Conservation (phyloP, 352 stramenopile species). For the Phytopythium sindhum region DNA sequence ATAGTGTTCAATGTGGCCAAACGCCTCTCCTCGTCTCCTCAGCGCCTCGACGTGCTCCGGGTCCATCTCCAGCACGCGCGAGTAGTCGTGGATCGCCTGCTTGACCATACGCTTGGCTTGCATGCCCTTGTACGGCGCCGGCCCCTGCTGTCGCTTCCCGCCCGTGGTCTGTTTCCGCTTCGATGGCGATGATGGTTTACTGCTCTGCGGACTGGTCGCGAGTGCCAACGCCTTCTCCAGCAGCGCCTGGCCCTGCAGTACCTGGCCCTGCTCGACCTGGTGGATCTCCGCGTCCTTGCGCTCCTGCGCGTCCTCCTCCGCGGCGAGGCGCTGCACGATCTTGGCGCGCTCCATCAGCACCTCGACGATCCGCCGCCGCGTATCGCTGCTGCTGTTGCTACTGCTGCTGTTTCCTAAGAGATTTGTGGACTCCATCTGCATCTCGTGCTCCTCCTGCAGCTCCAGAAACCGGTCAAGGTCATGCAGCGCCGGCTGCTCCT, state of each 20-base stretch:
- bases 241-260: not conserved
- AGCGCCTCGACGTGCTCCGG: slow-evolving; percentile 38
- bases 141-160: not conserved
- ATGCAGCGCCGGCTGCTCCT: slow-evolving; percentile 39
- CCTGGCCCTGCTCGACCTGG: slow-evolving; percentile 43
- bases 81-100: slow-evolving; percentile 62
- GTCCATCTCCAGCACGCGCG: slow-evolving; percentile 43
- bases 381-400: slow-evolving; percentile 10
- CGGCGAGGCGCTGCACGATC: slow-evolving; percentile 48
- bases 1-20: slow-evolving; percentile 39
- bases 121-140: slow-evolving; percentile 23
- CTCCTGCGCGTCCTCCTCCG: slow-evolving; percentile 42
- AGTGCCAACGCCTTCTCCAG: not conserved
- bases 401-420: not conserved
- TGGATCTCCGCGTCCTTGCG: slow-evolving; percentile 43
- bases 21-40: slow-evolving; percentile 41
- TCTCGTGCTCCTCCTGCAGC: slow-evolving; percentile 47
- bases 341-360: slow-evolving; percentile 57
- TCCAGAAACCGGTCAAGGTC: slow-evolving; percentile 73
- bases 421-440: slow-evolving; percentile 18
- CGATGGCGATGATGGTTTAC: slow-evolving; percentile 4
- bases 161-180: not conserved
- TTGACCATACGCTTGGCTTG: slow-evolving; percentile 40
- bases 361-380: slow-evolving; percentile 34
- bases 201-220: not conserved